Base-by-base conservation (phyloP, 495 filamentous ascomycete genomes). In the Tuber aestivum region DNA sequence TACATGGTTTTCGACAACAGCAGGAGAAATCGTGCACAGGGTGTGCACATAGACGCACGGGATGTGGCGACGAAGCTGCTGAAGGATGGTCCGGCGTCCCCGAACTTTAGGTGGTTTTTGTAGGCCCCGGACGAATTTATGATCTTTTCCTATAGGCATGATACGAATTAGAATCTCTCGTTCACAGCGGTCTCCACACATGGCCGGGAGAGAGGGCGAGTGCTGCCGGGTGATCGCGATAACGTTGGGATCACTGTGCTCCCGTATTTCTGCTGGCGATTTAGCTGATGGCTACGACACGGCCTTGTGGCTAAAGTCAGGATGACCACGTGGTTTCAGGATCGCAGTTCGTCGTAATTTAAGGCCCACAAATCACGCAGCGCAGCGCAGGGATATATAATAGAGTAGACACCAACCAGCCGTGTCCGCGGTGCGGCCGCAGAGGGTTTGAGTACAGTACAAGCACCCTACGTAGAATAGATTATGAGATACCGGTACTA, bases 1-100 rank as follows among this genome's bases (percentile, higher is more conserved):
- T 94, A 86, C 79, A 94, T 95, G 92, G 84, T 89, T 72, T 79
- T 87, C 41, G 92, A 95, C 82, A 94, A 95, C 76, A 86, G 83
- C 79, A 84, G 87, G 37, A 86, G 92, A 69, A 87, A 95, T 80
- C 83, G 83, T 23, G 86, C 84, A 72, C 86, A 91, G 75, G 92
- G 92, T 0, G 83, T 89, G 35, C 88, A 87, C 69, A 80, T 92
- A 37, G 85, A 87, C 20, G 91, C 90, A 0, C 86, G 85, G 74
- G 91, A 93, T 83, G 86, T 94, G 16, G 89, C 91, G 2, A 93
- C 92, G 14, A 88, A 91, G 82, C 77, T 86, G 69, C 81, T 94
- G 80, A 86, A 88, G 78, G 91, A 93, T 81, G 92, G 92, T 3
- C 92, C 92, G 3, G 83, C 83, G 12, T 86, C 85, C 68, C 85